Evolutionary conservation across 2,329 filamentous ascomycete species (phyloP).

Genomic region (Trichoderma harzianum): DNA sequence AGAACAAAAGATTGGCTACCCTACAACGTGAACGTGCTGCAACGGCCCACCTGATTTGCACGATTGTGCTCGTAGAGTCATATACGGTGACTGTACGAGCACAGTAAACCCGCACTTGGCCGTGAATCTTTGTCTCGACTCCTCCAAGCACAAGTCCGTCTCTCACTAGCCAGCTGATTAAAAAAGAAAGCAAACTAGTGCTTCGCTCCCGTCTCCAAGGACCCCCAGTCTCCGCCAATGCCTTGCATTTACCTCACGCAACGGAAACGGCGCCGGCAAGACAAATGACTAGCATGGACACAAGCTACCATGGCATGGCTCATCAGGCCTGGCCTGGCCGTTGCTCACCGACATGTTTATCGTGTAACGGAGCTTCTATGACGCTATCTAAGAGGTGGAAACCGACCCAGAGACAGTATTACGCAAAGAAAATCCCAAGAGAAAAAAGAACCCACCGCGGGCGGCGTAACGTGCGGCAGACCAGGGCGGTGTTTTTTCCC

Average conservation of each 20-base stretch:
- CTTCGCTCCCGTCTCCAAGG: conserved; percentile 20
- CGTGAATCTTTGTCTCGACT: not conserved
- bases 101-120: not conserved
- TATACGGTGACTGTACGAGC: not conserved
- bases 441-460: not conserved
- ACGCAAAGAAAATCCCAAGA: conserved; percentile 7
- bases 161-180: not conserved
- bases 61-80: not conserved
- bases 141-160: not conserved
- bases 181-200: conserved; percentile 12
- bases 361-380: not conserved
- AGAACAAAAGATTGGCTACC: not conserved
- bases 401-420: not conserved
- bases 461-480: conserved; percentile 8
- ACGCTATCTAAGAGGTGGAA: not conserved
- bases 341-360: conserved; percentile 14
- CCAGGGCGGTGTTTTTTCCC: not conserved
- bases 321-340: not conserved
- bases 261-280: conserved; percentile 17
- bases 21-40: not conserved
- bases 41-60: not conserved
- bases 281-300: conserved; percentile 7
- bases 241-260: conserved; percentile 20
- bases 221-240: conserved; percentile 21
- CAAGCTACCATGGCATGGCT: not conserved